Evolutionary conservation across 2,329 filamentous ascomycete species (phyloP).

Genomic region (Microdochium paspali): DNA sequence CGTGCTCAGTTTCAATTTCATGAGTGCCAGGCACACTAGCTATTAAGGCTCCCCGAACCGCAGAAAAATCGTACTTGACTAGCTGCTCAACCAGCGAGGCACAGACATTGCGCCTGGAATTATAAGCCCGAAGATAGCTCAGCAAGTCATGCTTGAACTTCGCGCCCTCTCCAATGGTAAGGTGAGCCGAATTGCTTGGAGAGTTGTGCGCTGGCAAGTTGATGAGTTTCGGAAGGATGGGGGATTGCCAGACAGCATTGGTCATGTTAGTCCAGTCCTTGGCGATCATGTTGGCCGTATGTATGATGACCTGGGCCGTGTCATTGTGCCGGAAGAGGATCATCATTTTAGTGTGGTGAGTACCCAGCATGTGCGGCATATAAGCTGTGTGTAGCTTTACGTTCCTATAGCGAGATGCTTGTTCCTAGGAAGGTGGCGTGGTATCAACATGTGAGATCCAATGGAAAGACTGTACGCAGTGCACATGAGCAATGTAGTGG

Average conservation of each 20-base stretch:
- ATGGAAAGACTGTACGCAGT: not conserved
- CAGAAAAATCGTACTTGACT: constrained; percentile 56
- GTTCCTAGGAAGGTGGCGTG: constrained; percentile 33
- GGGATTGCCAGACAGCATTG: constrained; percentile 74
- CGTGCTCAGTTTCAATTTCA: constrained; percentile 25
- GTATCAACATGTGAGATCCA: not conserved
- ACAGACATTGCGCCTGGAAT: constrained; percentile 43
- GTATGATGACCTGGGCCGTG: constrained; percentile 69
- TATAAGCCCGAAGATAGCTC: constrained; percentile 63
- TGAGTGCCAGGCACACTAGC: constrained; percentile 69
- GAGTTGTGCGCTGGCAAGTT: too few relatives aligned
- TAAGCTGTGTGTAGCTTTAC: constrained; percentile 63
- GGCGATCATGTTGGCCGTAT: constrained; percentile 86
- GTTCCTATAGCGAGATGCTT: constrained; percentile 53
- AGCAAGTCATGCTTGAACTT: constrained; percentile 71
- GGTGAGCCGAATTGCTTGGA: not conserved
- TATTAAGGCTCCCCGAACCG: constrained; percentile 61
- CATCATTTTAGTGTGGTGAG: constrained; percentile 82
- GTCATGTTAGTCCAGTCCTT: constrained; percentile 85
- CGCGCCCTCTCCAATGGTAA: constrained; percentile 47
- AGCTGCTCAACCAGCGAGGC: constrained; percentile 48
- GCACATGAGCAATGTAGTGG: not conserved
- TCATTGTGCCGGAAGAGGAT: constrained; percentile 72
- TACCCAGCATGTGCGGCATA: constrained; percentile 78
- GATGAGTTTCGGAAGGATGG: constrained; percentile 47